These are phyloP conservation scores for Chlamydomonas schloesseri DNA, from an alignment of 139 green algal genomes.

Conservation along the genomic window DNA sequence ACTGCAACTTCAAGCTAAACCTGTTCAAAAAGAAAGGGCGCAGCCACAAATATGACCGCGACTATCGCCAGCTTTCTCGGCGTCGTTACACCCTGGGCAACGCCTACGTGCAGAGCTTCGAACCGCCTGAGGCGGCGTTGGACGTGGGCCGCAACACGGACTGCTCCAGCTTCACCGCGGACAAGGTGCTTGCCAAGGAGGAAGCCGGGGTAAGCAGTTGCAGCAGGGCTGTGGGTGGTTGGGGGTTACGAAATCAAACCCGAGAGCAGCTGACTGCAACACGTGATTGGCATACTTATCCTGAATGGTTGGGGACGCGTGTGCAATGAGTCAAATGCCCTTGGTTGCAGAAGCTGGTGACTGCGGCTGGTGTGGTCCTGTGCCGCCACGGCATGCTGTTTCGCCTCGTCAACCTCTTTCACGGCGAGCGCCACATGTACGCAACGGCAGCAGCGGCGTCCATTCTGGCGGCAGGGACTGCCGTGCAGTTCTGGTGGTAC, in stretches of 20 bases:
- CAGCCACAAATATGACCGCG: background rate
- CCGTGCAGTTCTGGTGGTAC: slow-evolving; percentile 2
- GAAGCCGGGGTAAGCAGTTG: background rate
- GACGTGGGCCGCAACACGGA: background rate
- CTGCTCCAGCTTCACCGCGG: slow-evolving; percentile 4
- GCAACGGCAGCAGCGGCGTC: background rate
- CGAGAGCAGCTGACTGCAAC: no score
- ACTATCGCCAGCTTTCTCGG: background rate
- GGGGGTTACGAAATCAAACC: no score
- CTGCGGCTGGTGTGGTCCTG: background rate
- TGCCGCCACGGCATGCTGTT: slow-evolving; percentile 4
- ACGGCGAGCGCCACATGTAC: background rate
- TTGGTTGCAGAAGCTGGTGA: background rate
- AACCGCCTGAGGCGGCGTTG: background rate
- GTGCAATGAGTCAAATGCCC: no score
- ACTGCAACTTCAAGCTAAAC: background rate
- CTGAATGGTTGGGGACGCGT: no score
- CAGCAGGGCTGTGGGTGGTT: no score
- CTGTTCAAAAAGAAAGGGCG: background rate
- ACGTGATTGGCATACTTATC: no score
- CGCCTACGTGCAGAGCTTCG: background rate
- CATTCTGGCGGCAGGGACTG: background rate
- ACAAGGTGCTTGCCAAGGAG: background rate
- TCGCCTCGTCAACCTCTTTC: background rate
- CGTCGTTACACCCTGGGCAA: background rate